phyloP scores from a whole-genome alignment of 1,139 yeast species.

The Suhomyces taliae region DNA sequence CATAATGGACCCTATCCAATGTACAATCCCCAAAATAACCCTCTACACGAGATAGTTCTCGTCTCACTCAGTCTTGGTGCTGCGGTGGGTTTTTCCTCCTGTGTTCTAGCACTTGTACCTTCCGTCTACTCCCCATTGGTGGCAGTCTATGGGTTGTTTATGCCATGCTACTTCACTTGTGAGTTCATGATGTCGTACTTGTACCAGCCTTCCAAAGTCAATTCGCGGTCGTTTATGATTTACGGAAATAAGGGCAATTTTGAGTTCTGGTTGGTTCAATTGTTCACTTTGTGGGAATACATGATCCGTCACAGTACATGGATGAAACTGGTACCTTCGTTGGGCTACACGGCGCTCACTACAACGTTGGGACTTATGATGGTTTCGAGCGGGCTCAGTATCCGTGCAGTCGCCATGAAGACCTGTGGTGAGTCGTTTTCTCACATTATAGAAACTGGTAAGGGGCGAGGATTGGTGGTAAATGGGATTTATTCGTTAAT shows the following conservation, averaged over 20 bases:
- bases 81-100: slow-evolving; percentile 15
- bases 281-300: slow-evolving; percentile 28
- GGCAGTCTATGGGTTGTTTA: slow-evolving; percentile 20
- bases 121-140: slow-evolving; percentile 7
- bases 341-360: neutral
- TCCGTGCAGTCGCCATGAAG: slow-evolving; percentile 34
- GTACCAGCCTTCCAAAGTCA: slow-evolving; percentile 29
- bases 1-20: neutral
- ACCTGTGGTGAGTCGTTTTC: slow-evolving; percentile 40
- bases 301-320: slow-evolving; percentile 7
- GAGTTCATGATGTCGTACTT: slow-evolving; percentile 31
- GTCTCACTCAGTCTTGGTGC: slow-evolving; percentile 25
- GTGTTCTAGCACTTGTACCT: slow-evolving; percentile 1
- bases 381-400: slow-evolving; percentile 22
- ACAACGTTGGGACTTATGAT: slow-evolving; percentile 15
- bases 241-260: slow-evolving; percentile 38
- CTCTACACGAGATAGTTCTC: slow-evolving; percentile 23
- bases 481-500: slow-evolving; percentile 30
- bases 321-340: slow-evolving; percentile 5
- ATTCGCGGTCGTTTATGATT: slow-evolving; percentile 34
- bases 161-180: slow-evolving; percentile 26
- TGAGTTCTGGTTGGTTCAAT: slow-evolving; percentile 35
- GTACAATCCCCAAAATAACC: slow-evolving; percentile 21
- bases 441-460: slow-evolving; percentile 24
- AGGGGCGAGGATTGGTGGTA: slow-evolving; percentile 23